phyloP scores from a whole-genome alignment of 805 yeast genomes.

The Candida rishiriensis region DNA sequence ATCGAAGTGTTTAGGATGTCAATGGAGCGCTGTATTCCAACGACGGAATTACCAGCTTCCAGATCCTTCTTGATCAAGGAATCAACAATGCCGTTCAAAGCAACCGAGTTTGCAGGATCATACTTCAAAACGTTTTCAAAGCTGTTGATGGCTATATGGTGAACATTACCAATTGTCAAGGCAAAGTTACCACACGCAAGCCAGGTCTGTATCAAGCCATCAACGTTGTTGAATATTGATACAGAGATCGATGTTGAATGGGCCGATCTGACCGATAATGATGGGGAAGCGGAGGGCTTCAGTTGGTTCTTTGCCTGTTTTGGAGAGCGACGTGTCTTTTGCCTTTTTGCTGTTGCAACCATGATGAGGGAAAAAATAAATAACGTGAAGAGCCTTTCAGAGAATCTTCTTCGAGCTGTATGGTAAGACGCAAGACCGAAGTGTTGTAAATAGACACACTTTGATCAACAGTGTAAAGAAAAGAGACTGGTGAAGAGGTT shows the following conservation, averaged over 20 bases:
- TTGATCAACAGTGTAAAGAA: too few relatives aligned
- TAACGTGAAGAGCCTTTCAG: neutral
- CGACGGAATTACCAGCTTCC: constrained; percentile 31
- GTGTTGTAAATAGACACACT: too few relatives aligned
- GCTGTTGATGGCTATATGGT: constrained; percentile 37
- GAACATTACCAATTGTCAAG: constrained; percentile 32
- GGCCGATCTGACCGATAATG: neutral
- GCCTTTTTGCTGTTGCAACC: constrained; percentile 1
- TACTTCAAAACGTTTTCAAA: constrained; percentile 40
- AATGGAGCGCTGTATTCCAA: constrained; percentile 37
- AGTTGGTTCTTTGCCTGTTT: neutral
- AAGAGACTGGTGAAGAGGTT: neutral
- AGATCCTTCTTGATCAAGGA: constrained; percentile 38
- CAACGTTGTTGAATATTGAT: neutral
- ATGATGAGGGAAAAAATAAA: neutral
- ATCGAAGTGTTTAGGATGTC: constrained; percentile 37
- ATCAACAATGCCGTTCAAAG: constrained; percentile 40
- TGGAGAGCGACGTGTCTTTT: constrained; percentile 1
- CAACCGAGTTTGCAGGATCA: constrained; percentile 36
- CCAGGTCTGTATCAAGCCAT: constrained; percentile 33
- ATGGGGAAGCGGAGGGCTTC: constrained; percentile 1
- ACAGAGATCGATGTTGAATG: neutral
- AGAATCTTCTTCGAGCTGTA: too few relatives aligned
- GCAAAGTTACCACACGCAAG: constrained; percentile 44
- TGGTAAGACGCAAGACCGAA: neutral